A percentile compares a stretch with the other conserved stretches of the same genome.
Conservation (phyloP, 1,284 basidiomycete species). For the Coriolopsis trogii region DNA sequence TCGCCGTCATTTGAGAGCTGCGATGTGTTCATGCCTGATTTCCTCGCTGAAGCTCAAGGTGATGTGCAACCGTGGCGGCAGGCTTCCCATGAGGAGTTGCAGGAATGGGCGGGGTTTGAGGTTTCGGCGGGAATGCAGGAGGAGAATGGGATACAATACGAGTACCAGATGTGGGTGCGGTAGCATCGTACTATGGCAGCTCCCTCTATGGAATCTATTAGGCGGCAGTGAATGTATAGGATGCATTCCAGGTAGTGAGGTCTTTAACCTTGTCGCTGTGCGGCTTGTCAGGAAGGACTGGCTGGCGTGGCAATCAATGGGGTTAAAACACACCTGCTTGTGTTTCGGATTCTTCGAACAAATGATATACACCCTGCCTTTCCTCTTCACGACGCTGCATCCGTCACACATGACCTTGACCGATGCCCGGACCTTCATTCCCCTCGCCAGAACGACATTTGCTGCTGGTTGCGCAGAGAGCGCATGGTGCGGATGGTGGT, state of each 20-base stretch:
- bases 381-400: slow-evolving; percentile 84
- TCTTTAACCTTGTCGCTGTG: slow-evolving; percentile 65
- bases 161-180: slow-evolving; percentile 91
- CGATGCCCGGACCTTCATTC: slow-evolving; percentile 96
- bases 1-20: slow-evolving; percentile 78
- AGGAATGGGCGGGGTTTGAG: slow-evolving; percentile 78
- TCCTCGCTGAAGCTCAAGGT: slow-evolving; percentile 37
- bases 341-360: slow-evolving; percentile 97
- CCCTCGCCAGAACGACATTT: slow-evolving; percentile 53
- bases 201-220: slow-evolving; percentile 4
- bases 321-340: slow-evolving; percentile 79
- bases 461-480: slow-evolving; percentile 25
- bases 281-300: slow-evolving; percentile 15
- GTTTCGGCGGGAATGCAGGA: slow-evolving; percentile 76
- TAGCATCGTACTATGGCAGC: slow-evolving; percentile 4
- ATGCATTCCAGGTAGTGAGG: too few relatives aligned
- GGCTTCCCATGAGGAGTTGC: slow-evolving; percentile 63
- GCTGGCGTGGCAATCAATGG: slow-evolving; percentile 2
- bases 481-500: slow-evolving; percentile 35
- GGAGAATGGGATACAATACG: slow-evolving; percentile 83
- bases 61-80: slow-evolving; percentile 51
- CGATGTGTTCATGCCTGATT: slow-evolving; percentile 87
- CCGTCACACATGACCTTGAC: slow-evolving; percentile 94
- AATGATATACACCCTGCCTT: slow-evolving; percentile 92
- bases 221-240: too few relatives aligned